phyloP scores from a whole-genome alignment of 768 basidiomycete species.

The Pleurotus djamor region DNA sequence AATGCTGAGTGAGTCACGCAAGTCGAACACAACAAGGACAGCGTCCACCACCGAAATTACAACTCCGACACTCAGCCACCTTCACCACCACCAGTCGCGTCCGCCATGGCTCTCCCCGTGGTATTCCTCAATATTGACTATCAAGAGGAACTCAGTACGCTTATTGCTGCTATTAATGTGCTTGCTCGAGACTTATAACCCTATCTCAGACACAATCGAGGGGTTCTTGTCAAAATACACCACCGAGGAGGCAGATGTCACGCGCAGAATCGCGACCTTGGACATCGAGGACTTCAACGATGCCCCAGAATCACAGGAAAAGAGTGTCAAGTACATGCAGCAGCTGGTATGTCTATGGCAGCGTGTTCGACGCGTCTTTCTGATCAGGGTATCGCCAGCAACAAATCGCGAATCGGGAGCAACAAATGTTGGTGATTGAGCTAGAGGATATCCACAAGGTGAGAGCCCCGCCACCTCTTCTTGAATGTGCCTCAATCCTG shows the following conservation, averaged over 20 bases:
- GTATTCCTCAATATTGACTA: constrained; percentile 64
- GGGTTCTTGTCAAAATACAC: constrained; percentile 73
- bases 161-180: too few relatives aligned
- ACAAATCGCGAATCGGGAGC: constrained; percentile 90
- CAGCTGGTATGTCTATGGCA: constrained; percentile 63
- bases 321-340: constrained; percentile 73
- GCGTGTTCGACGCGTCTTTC: constrained; percentile 24
- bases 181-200: neutral
- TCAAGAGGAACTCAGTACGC: constrained; percentile 66
- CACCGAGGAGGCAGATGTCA: constrained; percentile 62
- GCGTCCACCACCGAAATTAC: constrained; percentile 1
- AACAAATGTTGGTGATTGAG: constrained; percentile 85
- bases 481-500: constrained; percentile 8
- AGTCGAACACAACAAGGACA: too few relatives aligned
- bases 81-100: constrained; percentile 18
- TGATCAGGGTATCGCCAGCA: constrained; percentile 50
- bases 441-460: constrained; percentile 85
- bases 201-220: constrained; percentile 56
- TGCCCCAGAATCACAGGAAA: constrained; percentile 26
- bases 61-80: constrained; percentile 19
- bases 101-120: constrained; percentile 63
- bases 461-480: constrained; percentile 17
- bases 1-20: too few relatives aligned
- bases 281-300: constrained; percentile 54
- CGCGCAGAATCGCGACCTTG: constrained; percentile 67